These are phyloP conservation scores for Penicillium sp. DNA, from an alignment of 2,329 filamentous ascomycete genomes.

Conservation along the genomic window DNA sequence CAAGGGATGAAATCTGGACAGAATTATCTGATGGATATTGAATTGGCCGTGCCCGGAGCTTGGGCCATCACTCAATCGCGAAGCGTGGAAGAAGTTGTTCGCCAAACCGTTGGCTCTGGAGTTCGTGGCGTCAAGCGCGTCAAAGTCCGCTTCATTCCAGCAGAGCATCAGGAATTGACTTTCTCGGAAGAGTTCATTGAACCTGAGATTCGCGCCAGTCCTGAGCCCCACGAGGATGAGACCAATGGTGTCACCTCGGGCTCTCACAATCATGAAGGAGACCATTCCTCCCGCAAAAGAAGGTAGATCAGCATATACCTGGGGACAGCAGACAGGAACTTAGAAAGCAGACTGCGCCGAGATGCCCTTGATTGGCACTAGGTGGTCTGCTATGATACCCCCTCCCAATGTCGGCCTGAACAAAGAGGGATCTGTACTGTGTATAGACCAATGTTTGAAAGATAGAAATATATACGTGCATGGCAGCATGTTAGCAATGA, in stretches of 20 bases:
- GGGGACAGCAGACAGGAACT: background rate
- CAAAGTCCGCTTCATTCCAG: constrained; percentile 73
- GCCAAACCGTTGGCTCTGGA: constrained; percentile 65
- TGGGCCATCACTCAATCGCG: constrained; percentile 70
- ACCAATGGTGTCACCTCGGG: constrained; percentile 6
- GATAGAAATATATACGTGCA: constrained; percentile 8
- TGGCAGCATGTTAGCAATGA: too few relatives aligned
- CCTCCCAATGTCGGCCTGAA: constrained; percentile 1
- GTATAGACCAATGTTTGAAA: constrained; percentile 12
- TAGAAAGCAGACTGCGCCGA: constrained; percentile 1
- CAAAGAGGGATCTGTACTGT: constrained; percentile 10
- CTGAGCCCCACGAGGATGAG: constrained; percentile 51
- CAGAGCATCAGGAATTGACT: constrained; percentile 52
- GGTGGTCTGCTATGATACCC: constrained; percentile 17
- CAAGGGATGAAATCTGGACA: constrained; percentile 93
- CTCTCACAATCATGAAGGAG: constrained; percentile 22
- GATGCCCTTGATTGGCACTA: constrained; percentile 7
- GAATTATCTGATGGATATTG: constrained; percentile 89
- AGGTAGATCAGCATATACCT: constrained; percentile 14
- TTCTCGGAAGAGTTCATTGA: constrained; percentile 76
- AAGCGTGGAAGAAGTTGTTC: constrained; percentile 64
- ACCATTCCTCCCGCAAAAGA: constrained; percentile 19
- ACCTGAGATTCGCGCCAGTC: constrained; percentile 52
- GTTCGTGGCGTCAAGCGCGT: constrained; percentile 80
- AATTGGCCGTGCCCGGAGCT: constrained; percentile 68